A percentile compares a stretch with the other conserved stretches of the same genome.
Evolutionary conservation across 1,139 yeast species (phyloP).

Genomic region (Torulaspora pretoriensis): DNA sequence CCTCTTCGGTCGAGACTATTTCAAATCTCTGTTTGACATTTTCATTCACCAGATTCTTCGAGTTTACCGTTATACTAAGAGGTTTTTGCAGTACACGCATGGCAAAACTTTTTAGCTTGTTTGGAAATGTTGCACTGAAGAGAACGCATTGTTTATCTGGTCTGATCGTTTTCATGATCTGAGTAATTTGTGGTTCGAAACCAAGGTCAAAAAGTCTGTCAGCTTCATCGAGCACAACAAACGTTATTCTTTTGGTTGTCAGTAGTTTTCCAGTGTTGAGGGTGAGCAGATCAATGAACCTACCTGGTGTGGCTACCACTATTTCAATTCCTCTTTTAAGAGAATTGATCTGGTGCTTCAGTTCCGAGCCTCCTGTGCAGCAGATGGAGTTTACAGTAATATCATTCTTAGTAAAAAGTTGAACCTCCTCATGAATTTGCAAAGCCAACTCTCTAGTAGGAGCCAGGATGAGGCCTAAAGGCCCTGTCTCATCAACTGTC

Average conservation of each 20-base stretch:
- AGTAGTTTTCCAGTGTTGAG: slow-evolving; percentile 80
- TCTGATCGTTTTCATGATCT: slow-evolving; percentile 70
- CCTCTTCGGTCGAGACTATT: slow-evolving; percentile 47
- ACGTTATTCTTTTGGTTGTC: slow-evolving; percentile 65
- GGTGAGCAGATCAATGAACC: slow-evolving; percentile 83
- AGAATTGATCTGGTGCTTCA: slow-evolving; percentile 77
- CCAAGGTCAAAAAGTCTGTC: slow-evolving; percentile 98
- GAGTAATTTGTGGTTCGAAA: slow-evolving; percentile 92
- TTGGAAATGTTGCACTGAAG: slow-evolving; percentile 92
- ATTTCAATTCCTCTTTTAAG: slow-evolving; percentile 76
- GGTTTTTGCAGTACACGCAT: slow-evolving; percentile 58
- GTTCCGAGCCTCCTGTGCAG: slow-evolving; percentile 92
- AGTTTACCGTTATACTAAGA: slow-evolving; percentile 75
- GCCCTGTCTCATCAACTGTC: slow-evolving; percentile 54
- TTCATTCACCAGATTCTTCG: slow-evolving; percentile 76
- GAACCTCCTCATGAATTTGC: slow-evolving; percentile 72
- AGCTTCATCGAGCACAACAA: slow-evolving; percentile 89
- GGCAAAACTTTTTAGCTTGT: slow-evolving; percentile 72
- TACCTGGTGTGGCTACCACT: slow-evolving; percentile 92
- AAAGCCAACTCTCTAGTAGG: slow-evolving; percentile 93
- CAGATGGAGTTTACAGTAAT: slow-evolving; percentile 55
- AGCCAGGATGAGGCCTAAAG: slow-evolving; percentile 73
- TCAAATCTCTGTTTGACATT: slow-evolving; percentile 73
- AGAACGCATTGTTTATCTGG: slow-evolving; percentile 90
- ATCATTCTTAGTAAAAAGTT: slow-evolving; percentile 51